Conservation (phyloP, 768 basidiomycete species). For the Russula emetica region DNA sequence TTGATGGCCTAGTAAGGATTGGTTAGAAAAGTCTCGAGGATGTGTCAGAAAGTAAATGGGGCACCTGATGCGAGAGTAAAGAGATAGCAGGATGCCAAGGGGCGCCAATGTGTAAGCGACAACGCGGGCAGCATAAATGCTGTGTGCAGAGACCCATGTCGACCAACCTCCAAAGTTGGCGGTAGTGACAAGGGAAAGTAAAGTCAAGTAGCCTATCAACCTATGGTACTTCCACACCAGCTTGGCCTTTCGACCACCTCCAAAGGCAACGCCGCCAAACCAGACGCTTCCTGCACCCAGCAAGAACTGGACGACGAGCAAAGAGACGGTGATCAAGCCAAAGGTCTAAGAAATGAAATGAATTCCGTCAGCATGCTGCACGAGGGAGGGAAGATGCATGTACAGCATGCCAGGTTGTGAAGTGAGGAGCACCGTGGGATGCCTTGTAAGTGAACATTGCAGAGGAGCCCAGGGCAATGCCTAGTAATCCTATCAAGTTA, state of each 20-base stretch:
- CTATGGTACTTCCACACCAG: slow-evolving; percentile 81
- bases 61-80: slow-evolving; percentile 31
- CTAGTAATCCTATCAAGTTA: slow-evolving; percentile 53
- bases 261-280: slow-evolving; percentile 64
- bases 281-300: slow-evolving; percentile 76
- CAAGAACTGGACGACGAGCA: slow-evolving; percentile 57
- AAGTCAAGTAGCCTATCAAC: slow-evolving; percentile 68
- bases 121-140: slow-evolving; percentile 32
- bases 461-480: slow-evolving; percentile 55
- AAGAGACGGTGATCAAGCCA: slow-evolving; percentile 57
- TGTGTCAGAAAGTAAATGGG: neutral
- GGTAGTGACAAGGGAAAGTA: slow-evolving; percentile 56
- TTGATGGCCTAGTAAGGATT: slow-evolving; percentile 14
- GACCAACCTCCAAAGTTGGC: slow-evolving; percentile 70
- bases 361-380: slow-evolving; percentile 2
- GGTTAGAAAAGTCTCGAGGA: neutral
- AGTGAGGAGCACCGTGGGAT: slow-evolving; percentile 48
- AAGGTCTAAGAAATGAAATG: slow-evolving; percentile 43
- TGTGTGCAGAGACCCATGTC: slow-evolving; percentile 46
- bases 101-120: slow-evolving; percentile 30
- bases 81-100: slow-evolving; percentile 34
- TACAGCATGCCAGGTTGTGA: slow-evolving; percentile 74
- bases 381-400: slow-evolving; percentile 28
- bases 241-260: slow-evolving; percentile 69
- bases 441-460: slow-evolving; percentile 63